A percentile compares a stretch with the other conserved stretches of the same genome.
These are phyloP conservation scores for Apophysomyces elegans DNA, from an alignment of 371 early-diverging fungal genomes.

Conservation along the genomic window DNA sequence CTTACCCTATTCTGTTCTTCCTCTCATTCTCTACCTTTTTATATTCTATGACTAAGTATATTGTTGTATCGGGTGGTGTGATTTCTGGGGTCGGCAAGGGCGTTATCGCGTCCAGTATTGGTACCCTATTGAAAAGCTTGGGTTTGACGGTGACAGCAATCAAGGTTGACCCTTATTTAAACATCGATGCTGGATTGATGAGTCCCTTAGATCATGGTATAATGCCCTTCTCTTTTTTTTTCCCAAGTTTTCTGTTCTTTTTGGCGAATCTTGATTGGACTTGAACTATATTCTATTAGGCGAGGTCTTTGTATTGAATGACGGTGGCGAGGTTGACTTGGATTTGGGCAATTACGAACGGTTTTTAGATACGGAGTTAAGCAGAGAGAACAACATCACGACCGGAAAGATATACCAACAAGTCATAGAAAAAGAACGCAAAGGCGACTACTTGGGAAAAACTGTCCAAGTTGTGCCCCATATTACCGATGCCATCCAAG, in stretches of 20 bases:
- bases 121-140: constrained; percentile 92
- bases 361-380: constrained; percentile 92
- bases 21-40: neutral
- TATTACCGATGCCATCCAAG: constrained; percentile 96
- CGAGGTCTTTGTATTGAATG: constrained; percentile 99
- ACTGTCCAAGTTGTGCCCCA: constrained; percentile 99
- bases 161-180: constrained; percentile 99
- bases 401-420: constrained; percentile 98
- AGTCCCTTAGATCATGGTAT: constrained; percentile 97
- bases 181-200: constrained; percentile 98
- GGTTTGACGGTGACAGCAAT: constrained; percentile 97
- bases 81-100: constrained; percentile 99
- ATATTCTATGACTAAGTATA: constrained; percentile 81
- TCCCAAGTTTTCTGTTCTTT: neutral
- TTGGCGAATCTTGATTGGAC: neutral
- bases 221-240: neutral
- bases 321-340: constrained; percentile 99
- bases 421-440: constrained; percentile 92
- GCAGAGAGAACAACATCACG: constrained; percentile 98
- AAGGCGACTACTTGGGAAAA: constrained; percentile 98
- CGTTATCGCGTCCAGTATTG: constrained; percentile 97
- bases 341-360: constrained; percentile 99
- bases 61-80: constrained; percentile 98
- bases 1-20: neutral
- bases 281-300: constrained; percentile 48